These are phyloP conservation scores for Geotrichum reessii DNA, from an alignment of 1,139 yeast genomes.

Conservation along the genomic window DNA sequence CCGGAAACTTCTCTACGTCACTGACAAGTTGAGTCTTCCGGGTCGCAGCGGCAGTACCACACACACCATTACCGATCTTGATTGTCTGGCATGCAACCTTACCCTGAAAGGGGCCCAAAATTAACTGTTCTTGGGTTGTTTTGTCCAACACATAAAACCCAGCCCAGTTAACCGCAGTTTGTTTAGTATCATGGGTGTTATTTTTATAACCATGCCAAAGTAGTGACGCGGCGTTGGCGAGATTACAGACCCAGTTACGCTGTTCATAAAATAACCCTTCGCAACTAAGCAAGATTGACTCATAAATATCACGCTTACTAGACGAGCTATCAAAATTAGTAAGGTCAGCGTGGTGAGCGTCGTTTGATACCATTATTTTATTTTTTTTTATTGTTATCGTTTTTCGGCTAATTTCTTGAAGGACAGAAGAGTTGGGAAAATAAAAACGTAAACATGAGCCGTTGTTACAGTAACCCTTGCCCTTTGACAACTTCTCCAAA, in stretches of 20 bases:
- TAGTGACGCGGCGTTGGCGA: slow-evolving; percentile 78
- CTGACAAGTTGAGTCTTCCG: slow-evolving; percentile 63
- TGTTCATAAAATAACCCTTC: slow-evolving; percentile 59
- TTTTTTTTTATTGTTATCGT: too few relatives aligned
- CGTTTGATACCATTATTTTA: not conserved
- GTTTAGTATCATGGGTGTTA: slow-evolving; percentile 18
- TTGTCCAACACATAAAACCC: slow-evolving; percentile 69
- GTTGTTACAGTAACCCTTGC: too few relatives aligned
- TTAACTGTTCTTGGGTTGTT: slow-evolving; percentile 39
- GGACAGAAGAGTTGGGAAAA: too few relatives aligned
- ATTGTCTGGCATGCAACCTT: slow-evolving; percentile 92
- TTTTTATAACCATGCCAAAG: slow-evolving; percentile 72
- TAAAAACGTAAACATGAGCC: too few relatives aligned
- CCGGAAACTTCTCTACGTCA: slow-evolving; percentile 74
- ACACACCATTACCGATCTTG: slow-evolving; percentile 75
- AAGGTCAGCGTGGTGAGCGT: slow-evolving; percentile 30
- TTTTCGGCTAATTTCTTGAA: too few relatives aligned
- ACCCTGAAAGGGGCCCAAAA: slow-evolving; percentile 93
- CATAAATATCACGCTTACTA: slow-evolving; percentile 53
- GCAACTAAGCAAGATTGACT: slow-evolving; percentile 55
- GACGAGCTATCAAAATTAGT: slow-evolving; percentile 23
- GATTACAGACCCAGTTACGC: slow-evolving; percentile 79
- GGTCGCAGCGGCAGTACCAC: slow-evolving; percentile 72
- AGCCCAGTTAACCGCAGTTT: slow-evolving; percentile 69
- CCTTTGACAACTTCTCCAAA: too few relatives aligned